A percentile compares a stretch with the other conserved stretches of the same genome.
Conservation (phyloP, 192 early-diverging fungal species). For the Coemansia sp. region DNA sequence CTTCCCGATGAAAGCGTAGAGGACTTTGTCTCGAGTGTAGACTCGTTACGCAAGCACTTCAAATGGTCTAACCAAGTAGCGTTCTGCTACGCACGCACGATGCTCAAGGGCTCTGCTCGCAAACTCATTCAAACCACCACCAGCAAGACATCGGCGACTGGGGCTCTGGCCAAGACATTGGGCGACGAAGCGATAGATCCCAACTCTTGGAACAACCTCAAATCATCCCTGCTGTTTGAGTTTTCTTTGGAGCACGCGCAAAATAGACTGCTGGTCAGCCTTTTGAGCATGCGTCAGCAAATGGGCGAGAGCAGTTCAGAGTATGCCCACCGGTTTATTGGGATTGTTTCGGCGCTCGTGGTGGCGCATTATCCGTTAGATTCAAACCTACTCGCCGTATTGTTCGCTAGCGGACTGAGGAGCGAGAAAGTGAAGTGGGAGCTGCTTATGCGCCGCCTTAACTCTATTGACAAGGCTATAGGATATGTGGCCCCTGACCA, state of each 20-base stretch:
- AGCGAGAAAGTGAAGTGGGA: conserved; percentile 44
- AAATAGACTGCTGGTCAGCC: conserved; percentile 40
- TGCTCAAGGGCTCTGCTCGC: conserved; percentile 52
- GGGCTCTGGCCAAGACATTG: conserved; percentile 2
- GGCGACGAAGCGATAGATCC: conserved; percentile 50
- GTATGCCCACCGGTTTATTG: conserved; percentile 48
- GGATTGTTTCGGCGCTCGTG: conserved; percentile 27
- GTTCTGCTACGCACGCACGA: conserved; percentile 54
- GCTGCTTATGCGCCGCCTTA: conserved; percentile 42
- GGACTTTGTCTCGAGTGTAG: conserved; percentile 53
- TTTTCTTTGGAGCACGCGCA: conserved; percentile 32
- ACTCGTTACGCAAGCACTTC: conserved; percentile 53
- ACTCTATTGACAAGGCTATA: conserved; percentile 41
- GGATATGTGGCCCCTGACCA: conserved; percentile 53
- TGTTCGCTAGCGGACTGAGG: conserved; percentile 43
- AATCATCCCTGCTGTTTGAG: conserved; percentile 43
- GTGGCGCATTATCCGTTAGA: conserved; percentile 34
- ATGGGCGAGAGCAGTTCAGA: conserved; percentile 47
- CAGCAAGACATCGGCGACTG: conserved; percentile 2
- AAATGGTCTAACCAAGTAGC: conserved; percentile 56
- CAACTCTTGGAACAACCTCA: conserved; percentile 47
- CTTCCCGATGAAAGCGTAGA: conserved; percentile 44
- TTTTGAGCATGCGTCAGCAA: conserved; percentile 40
- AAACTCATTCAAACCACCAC: conserved; percentile 24
- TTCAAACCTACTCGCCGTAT: conserved; percentile 28